Evolutionary conservation across 139 green algal genomes (phyloP).

Genomic region (Yamagishiella unicocca): DNA sequence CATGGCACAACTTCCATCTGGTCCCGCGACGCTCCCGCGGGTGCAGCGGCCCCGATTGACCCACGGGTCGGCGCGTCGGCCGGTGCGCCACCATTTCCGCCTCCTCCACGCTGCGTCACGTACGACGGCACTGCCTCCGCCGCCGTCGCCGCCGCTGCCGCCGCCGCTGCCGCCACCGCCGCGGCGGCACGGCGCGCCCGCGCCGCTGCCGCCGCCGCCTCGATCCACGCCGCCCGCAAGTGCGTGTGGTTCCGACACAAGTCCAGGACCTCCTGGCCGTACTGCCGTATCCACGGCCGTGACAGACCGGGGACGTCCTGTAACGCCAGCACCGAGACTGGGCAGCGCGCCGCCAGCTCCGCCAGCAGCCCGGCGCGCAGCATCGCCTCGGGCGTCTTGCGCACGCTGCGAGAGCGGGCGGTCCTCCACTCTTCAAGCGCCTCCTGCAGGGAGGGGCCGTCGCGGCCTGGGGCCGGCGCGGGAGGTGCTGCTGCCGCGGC

Average conservation of each 20-base stretch:
- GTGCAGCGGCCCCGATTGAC: too few species aligned
- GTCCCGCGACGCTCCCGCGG: too few species aligned
- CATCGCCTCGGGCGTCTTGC: conserved; percentile 16
- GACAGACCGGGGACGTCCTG: background rate
- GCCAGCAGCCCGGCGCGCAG: background rate
- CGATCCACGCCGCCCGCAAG: background rate
- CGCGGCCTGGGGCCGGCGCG: too few species aligned
- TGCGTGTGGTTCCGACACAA: conserved; percentile 15
- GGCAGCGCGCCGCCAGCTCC: conserved; percentile 15
- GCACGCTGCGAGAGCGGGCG: background rate
- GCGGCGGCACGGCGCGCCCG: too few species aligned
- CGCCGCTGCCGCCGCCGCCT: background rate
- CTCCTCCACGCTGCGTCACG: background rate
- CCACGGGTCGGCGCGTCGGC: too few species aligned
- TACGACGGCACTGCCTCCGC: background rate
- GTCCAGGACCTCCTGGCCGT: conserved; percentile 31
- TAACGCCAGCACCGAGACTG: conserved; percentile 11
- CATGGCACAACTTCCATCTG: too few species aligned
- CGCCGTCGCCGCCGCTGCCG: background rate
- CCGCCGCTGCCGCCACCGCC: background rate
- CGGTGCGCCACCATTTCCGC: background rate
- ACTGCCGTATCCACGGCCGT: background rate
- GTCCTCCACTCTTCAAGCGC: background rate
- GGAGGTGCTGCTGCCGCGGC: background rate
- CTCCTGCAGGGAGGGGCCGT: background rate